Base-by-base conservation (phyloP, 2,329 filamentous ascomycete species). In the Cladosporium sp. region DNA sequence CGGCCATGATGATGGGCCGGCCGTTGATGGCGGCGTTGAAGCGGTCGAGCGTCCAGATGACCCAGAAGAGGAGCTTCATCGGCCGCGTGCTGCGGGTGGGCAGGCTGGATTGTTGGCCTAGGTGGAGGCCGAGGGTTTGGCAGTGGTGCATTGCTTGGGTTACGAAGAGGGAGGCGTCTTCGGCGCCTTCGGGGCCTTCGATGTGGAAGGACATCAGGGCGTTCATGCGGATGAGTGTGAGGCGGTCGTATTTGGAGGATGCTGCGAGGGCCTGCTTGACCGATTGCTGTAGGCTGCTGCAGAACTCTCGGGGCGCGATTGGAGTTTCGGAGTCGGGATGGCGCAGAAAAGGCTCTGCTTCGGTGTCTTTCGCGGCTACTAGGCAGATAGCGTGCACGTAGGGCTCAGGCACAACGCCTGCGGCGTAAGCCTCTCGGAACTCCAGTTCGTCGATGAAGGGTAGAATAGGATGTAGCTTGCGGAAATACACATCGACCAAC, bases 111-210 rank as follows among this genome's bases (percentile, higher is more conserved):
- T 61, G 63, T 52, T 66, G 63, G 5, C 63, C 67, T 18, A 76
- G 71, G 43, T 77, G 74, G 14, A 76, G 66, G 7, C 74, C 74
- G 22, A 77, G 69, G 1, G 74, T 76, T 53, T 77, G 74, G 3
- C 72, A 73, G 55, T 77, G 73, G 43, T 77, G 74, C 48, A 77
- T 74, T 7, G 75, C 74, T 61, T 75, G 72, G 0, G 70, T 70
- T 4, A 77, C 63, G 48, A 72, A 70, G 68, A 75, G 71, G 0
- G 73, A 74, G 3, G 72, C 69, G 51, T 74, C 71, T 54, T 75
- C 73, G 2, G 71, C 70, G 14, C 73, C 74, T 52, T 76, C 74
- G 10, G 70, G 66, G 4, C 74, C 74, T 63, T 77, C 74, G 46
- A 67, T 70, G 55, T 77, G 72, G 2, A 76, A 67, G 3, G 74